These are phyloP conservation scores for Penicillium lividum DNA, from an alignment of 495 filamentous ascomycete species.

Conservation along the genomic window DNA sequence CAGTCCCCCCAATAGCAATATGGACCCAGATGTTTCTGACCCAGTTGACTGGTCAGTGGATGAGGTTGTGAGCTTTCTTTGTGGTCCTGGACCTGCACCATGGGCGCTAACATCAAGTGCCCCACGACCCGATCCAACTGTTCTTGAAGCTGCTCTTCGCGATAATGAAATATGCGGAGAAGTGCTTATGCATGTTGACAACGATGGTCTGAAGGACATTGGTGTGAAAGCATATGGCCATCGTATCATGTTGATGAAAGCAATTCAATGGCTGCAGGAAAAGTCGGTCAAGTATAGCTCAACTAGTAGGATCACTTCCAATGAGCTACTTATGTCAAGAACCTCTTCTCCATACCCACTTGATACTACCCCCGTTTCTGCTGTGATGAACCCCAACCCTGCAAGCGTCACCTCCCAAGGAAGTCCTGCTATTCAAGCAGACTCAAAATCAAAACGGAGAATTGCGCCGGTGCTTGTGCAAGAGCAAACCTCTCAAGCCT, in stretches of 20 bases:
- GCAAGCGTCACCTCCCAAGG: background rate
- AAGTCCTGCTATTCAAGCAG: background rate
- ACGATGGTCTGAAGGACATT: conserved; percentile 47
- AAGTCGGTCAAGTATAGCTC: conserved; percentile 44
- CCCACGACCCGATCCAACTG: conserved; percentile 50
- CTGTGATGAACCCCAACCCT: background rate
- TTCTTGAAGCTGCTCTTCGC: conserved; percentile 55
- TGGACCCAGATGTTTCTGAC: conserved; percentile 41
- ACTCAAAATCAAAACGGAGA: background rate
- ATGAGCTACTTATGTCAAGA: background rate
- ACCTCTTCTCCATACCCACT: background rate
- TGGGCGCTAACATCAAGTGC: conserved; percentile 35
- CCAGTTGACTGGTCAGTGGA: conserved; percentile 70
- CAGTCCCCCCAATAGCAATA: conserved; percentile 14
- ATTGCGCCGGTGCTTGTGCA: background rate
- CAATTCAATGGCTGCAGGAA: conserved; percentile 46
- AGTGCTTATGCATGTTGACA: conserved; percentile 48
- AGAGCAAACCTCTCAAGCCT: background rate
- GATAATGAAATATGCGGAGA: conserved; percentile 63
- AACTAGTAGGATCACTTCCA: background rate
- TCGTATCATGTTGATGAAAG: conserved; percentile 43
- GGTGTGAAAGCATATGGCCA: conserved; percentile 50
- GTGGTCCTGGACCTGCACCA: conserved; percentile 48
- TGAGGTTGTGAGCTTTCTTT: conserved; percentile 64
- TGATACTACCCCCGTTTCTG: background rate